Evolutionary conservation across 2,329 filamentous ascomycete species (phyloP).

Genomic region (Zopfia rhizophila): DNA sequence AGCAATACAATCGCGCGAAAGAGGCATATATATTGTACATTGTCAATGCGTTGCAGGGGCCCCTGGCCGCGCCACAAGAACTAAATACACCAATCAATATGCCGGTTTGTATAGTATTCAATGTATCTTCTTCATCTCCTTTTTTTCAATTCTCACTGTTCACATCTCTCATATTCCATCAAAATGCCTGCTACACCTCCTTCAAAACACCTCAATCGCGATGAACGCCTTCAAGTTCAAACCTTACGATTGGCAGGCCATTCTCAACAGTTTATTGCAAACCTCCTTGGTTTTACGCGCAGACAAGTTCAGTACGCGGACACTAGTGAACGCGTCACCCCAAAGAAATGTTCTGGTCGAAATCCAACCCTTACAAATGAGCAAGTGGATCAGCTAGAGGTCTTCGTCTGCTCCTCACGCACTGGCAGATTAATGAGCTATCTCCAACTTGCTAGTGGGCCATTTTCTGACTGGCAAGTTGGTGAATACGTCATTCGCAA

Average conservation of each 20-base stretch:
- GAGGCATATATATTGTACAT: too few species aligned
- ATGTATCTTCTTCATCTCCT: too few species aligned
- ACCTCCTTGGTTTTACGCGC: background rate
- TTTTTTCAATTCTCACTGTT: too few species aligned
- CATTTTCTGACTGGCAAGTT: too few species aligned
- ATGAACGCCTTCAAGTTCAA: conserved; percentile 1
- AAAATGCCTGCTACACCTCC: too few species aligned
- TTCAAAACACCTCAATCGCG: background rate
- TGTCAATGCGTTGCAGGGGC: too few species aligned
- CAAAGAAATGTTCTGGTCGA: background rate
- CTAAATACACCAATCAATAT: too few species aligned
- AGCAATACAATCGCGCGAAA: too few species aligned
- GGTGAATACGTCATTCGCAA: too few species aligned
- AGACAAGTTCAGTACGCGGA: background rate
- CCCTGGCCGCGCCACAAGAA: too few species aligned
- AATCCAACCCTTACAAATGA: background rate
- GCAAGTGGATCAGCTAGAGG: background rate
- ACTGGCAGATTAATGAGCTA: background rate
- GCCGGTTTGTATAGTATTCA: too few species aligned
- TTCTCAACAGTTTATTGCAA: background rate
- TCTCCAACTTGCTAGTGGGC: background rate
- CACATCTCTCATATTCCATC: too few species aligned
- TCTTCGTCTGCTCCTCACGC: background rate
- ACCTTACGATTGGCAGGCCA: background rate
- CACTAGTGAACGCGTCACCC: background rate